Conservation (phyloP, 306 rosid species). For the Macrotyloma uniflorum region DNA sequence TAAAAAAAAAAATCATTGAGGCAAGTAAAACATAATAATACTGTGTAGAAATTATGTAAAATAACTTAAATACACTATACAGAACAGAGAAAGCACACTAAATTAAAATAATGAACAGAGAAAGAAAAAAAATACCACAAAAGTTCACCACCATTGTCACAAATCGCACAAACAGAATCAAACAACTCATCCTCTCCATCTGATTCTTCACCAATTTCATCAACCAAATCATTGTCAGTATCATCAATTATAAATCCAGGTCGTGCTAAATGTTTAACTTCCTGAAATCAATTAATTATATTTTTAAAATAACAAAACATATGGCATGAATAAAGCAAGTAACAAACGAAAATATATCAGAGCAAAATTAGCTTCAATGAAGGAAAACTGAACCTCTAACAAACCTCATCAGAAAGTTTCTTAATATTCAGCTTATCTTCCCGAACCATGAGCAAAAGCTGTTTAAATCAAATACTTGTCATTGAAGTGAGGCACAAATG, state of each 20-base stretch:
- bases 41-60: constrained; percentile 4
- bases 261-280: constrained; percentile 52
- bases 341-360: constrained; percentile 1
- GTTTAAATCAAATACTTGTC: constrained; percentile 47
- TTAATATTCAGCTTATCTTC: constrained; percentile 50
- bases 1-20: constrained; percentile 1
- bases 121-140: constrained; percentile 56
- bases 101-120: neutral
- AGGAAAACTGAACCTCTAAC: constrained; percentile 31
- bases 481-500: constrained; percentile 9
- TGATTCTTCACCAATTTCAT: constrained; percentile 59
- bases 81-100: constrained; percentile 6
- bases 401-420: constrained; percentile 65
- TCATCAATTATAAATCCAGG: constrained; percentile 76
- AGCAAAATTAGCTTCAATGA: constrained; percentile 1
- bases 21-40: neutral
- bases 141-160: constrained; percentile 88
- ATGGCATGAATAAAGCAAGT: constrained; percentile 7
- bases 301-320: constrained; percentile 26
- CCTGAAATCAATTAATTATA: constrained; percentile 53
- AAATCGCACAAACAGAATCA: constrained; percentile 85
- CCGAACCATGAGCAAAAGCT: constrained; percentile 66
- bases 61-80: neutral
- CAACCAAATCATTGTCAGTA: constrained; percentile 49
- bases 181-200: constrained; percentile 66